These are phyloP conservation scores for Jatropha curcas DNA, from an alignment of 345 rosid genomes.

Conservation along the genomic window DNA sequence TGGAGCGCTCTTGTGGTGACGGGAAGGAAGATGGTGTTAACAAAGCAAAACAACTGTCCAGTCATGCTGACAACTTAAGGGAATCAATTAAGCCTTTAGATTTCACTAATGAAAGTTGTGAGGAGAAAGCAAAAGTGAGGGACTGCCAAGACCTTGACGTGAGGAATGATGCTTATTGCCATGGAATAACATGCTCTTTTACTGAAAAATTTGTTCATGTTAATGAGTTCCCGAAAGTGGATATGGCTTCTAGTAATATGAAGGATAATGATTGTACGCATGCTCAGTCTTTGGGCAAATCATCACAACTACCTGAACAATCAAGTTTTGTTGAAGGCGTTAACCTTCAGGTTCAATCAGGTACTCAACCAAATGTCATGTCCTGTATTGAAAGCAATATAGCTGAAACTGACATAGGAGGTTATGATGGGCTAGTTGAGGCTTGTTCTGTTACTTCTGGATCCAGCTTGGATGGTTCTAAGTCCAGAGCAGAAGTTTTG, in stretches of 20 bases:
- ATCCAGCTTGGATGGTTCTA: conserved; percentile 26
- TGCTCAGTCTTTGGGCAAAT: conserved; percentile 17
- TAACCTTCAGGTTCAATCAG: conserved; percentile 19
- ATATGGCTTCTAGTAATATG: not conserved
- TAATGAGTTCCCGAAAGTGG: not conserved
- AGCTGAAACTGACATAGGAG: conserved; percentile 19
- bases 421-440: conserved; percentile 17
- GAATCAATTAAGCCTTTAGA: conserved; percentile 15
- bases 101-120: conserved; percentile 6
- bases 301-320: conserved; percentile 6
- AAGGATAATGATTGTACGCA: not conserved
- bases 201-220: not conserved
- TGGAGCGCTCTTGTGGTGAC: conserved; percentile 18
- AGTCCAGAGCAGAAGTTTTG: conserved; percentile 26
- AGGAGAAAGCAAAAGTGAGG: conserved; percentile 2
- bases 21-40: conserved; percentile 11
- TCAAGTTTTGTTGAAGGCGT: conserved; percentile 3
- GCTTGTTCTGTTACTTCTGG: conserved; percentile 32
- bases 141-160: conserved; percentile 13
- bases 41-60: conserved; percentile 16
- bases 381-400: conserved; percentile 20
- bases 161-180: conserved; percentile 15
- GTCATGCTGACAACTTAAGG: conserved; percentile 1
- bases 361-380: conserved; percentile 15
- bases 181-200: conserved; percentile 12